Evolutionary conservation across 2,329 filamentous ascomycete species (phyloP), one percentile per base, ranked within the genome.

Genomic region (Exophiala spinifera): DNA sequence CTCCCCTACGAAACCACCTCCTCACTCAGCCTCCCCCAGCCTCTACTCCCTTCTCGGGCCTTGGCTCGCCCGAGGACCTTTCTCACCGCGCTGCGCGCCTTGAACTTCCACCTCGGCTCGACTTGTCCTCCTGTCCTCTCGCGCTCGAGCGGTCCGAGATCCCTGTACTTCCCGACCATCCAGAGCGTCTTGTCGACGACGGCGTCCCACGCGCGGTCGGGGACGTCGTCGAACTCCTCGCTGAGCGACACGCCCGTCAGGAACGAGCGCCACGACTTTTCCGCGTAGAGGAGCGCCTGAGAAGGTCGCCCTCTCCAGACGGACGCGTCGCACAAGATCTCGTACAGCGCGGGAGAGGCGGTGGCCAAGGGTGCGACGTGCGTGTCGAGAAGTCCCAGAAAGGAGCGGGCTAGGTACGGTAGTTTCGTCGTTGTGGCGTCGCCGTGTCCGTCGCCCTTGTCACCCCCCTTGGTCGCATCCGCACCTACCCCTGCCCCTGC

Each of bases 281-380:
- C 94, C 25, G 91, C 83, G 1, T 89, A 89, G 4, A 91, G 87
- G 1, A 97, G 77, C 3, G 91, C 89, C 1, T 84, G 85, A 0
- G 75, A 72, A 1, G 86, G 88, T 49, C 88, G 86, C 2, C 81
- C 73, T 6, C 84, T 81, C 84, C 90, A 96, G 13, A 86, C 76
- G 3, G 89, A 83, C 14, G 95, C 76, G 4, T 84, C 83, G 0
- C 85, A 80, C 0, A 95, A 77, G 0, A 95, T 74, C 1, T 80
- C 77, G 90, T 91, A 97, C 1, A 96, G 81, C 21, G 85, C 81
- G 0, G 86, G 81, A 1, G 88, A 86, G 21, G 80, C 77, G 0
- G 94, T 99, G 67, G 97, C 95, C 3, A 97, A 78, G 0, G 94
- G 92, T 0, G 87, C 81, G 20, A 99, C 74, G 13, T 82, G 76